A percentile compares a stretch with the other conserved stretches of the same genome.
These are phyloP conservation scores for Thraustochytrium striatum DNA, from an alignment of 352 stramenopile species.

Conservation along the genomic window DNA sequence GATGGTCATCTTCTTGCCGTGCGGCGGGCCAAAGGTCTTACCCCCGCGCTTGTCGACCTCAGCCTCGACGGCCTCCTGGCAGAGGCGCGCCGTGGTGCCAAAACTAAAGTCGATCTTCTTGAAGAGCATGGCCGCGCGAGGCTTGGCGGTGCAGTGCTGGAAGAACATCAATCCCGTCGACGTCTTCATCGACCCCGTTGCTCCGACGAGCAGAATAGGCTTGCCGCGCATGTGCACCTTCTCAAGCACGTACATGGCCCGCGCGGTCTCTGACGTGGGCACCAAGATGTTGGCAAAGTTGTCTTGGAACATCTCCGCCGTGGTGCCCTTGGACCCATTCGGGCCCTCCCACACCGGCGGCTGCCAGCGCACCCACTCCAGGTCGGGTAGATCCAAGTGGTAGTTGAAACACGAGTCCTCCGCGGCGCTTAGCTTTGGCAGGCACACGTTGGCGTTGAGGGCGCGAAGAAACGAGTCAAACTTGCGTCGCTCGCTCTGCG, in stretches of 20 bases:
- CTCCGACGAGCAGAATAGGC: conserved; percentile 89
- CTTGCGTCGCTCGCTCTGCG: conserved; percentile 88
- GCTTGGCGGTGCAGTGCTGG: conserved; percentile 59
- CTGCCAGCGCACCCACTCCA: conserved; percentile 90
- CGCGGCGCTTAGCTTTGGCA: conserved; percentile 77
- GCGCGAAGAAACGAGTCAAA: conserved; percentile 91
- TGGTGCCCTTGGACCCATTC: conserved; percentile 34
- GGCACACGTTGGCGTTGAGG: conserved; percentile 74
- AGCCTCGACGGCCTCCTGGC: conserved; percentile 91
- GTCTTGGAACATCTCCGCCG: conserved; percentile 55
- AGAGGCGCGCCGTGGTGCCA: conserved; percentile 94
- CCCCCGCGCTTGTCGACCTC: conserved; percentile 95
- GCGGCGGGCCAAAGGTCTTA: conserved; percentile 94
- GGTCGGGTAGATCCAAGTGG: conserved; percentile 80
- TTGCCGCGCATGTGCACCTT: conserved; percentile 60
- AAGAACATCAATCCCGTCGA: conserved; percentile 96
- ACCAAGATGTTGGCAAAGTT: conserved; percentile 96
- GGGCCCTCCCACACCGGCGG: conserved; percentile 91
- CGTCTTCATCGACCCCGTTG: conserved; percentile 93
- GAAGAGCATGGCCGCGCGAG: conserved; percentile 83
- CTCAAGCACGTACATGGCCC: conserved; percentile 79
- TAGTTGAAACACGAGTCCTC: conserved; percentile 86
- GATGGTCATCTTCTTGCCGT: conserved; percentile 97
- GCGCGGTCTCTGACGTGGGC: conserved; percentile 94
- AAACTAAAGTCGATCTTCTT: conserved; percentile 97